Percentiles rank a stretch among this genome's conserved stretches.
These are phyloP conservation scores for Cadophora sp. DNA, from an alignment of 2,329 filamentous ascomycete species.

Conservation along the genomic window DNA sequence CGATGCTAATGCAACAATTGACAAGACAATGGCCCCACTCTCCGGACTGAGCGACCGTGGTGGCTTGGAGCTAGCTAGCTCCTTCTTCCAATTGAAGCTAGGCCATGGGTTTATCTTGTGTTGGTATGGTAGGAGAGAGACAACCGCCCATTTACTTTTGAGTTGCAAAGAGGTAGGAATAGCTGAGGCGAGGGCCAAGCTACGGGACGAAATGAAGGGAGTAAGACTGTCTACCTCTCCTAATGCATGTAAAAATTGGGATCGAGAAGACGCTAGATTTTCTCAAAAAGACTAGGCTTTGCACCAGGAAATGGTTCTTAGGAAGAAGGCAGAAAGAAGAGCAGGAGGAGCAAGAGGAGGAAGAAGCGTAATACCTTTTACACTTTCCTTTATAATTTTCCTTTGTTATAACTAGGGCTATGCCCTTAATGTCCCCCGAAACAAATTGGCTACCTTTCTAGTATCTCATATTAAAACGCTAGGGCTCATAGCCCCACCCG, in stretches of 20 bases:
- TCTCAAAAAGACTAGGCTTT: constrained; percentile 4
- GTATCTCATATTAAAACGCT: background rate
- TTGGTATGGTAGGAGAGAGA: constrained; percentile 1
- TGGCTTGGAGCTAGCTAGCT: constrained; percentile 2
- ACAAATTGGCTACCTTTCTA: background rate
- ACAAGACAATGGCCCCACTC: too few species aligned
- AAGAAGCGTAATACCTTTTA: background rate
- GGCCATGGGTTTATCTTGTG: constrained; percentile 5
- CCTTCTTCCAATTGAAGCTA: constrained; percentile 4
- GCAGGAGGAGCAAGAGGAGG: background rate
- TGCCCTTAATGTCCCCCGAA: background rate
- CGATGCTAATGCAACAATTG: too few species aligned
- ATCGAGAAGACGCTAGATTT: constrained; percentile 5
- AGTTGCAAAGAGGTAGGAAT: constrained; percentile 1
- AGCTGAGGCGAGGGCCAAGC: background rate
- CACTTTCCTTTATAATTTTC: background rate
- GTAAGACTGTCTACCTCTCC: background rate
- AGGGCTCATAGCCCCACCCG: background rate
- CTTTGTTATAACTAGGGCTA: constrained; percentile 6
- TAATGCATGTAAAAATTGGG: constrained; percentile 1
- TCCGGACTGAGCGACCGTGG: too few species aligned
- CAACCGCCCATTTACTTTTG: constrained; percentile 2
- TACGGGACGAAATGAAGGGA: constrained; percentile 5
- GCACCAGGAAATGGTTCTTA: constrained; percentile 3
- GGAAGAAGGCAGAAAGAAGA: background rate